These are phyloP conservation scores for Umbilicaria muhlenbergii DNA, from an alignment of 495 filamentous ascomycete species.

Conservation along the genomic window DNA sequence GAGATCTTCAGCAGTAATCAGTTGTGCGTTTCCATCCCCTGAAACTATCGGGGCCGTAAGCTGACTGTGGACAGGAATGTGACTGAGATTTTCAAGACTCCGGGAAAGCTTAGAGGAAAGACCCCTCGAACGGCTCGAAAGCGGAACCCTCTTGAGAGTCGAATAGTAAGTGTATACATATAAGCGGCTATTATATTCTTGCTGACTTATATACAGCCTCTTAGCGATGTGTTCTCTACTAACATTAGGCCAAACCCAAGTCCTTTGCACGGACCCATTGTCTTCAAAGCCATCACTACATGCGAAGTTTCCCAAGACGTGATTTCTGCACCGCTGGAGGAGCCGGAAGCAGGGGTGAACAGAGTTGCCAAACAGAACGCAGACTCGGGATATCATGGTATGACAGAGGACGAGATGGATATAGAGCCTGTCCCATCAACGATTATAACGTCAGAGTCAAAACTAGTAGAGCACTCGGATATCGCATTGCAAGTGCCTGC, in stretches of 20 bases:
- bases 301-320: conserved; percentile 16
- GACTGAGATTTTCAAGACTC: conserved; percentile 88
- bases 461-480: background rate
- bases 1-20: conserved; percentile 80
- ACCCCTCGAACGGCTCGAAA: conserved; percentile 76
- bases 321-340: background rate
- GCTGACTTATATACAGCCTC: conserved; percentile 37
- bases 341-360: background rate
- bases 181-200: background rate
- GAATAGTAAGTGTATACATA: conserved; percentile 41
- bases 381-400: conserved; percentile 78
- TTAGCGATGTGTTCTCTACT: conserved; percentile 66
- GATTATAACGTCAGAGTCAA: conserved; percentile 2
- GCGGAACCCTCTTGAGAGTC: conserved; percentile 41
- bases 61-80: conserved; percentile 52
- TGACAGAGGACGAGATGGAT: conserved; percentile 39
- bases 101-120: conserved; percentile 84
- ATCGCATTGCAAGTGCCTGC: too few species aligned
- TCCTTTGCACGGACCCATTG: conserved; percentile 11
- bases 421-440: conserved; percentile 15
- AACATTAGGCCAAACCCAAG: conserved; percentile 18
- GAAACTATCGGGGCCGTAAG: background rate
- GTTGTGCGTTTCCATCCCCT: conserved; percentile 39
- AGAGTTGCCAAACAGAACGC: conserved; percentile 25
- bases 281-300: conserved; percentile 11